phyloP scores from a whole-genome alignment of 2,329 filamentous ascomycete genomes.

The Neophaeococcomyces aloes region DNA sequence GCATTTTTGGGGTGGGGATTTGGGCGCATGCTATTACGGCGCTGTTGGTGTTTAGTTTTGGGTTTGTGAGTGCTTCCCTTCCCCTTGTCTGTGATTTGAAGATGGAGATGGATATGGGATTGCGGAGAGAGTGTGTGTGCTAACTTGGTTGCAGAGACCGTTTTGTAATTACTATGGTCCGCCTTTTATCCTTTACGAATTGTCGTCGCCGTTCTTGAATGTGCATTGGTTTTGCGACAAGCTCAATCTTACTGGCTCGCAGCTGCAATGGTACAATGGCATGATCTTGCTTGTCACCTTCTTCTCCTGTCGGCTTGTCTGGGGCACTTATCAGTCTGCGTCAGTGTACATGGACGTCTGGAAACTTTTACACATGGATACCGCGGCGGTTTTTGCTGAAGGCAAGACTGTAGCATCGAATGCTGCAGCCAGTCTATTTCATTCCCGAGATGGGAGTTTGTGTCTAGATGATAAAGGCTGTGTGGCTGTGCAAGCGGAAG shows the following conservation, averaged over 20 bases:
- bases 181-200: conserved; percentile 57
- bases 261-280: conserved; percentile 53
- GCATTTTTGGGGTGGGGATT: conserved; percentile 52
- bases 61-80: conserved; percentile 45
- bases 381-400: conserved; percentile 22
- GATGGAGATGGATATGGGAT: too few species aligned
- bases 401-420: background rate
- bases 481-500: conserved; percentile 33
- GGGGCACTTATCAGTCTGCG: conserved; percentile 51
- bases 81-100: background rate
- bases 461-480: conserved; percentile 31
- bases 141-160: conserved; percentile 40
- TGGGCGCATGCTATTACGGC: conserved; percentile 52
- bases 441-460: conserved; percentile 25
- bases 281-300: conserved; percentile 49
- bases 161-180: conserved; percentile 57
- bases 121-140: too few species aligned
- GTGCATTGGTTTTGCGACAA: conserved; percentile 63
- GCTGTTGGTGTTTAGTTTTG: conserved; percentile 50
- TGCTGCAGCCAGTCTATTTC: conserved; percentile 15
- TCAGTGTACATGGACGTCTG: conserved; percentile 52
- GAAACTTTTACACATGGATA: conserved; percentile 38
- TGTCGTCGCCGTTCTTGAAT: conserved; percentile 56
- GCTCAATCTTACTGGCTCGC: conserved; percentile 52
- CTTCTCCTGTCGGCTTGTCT: conserved; percentile 52